Evolutionary conservation across 768 basidiomycete species (phyloP), one percentile per base, ranked within the genome.

Genomic region (Boletus tomentosulus): DNA sequence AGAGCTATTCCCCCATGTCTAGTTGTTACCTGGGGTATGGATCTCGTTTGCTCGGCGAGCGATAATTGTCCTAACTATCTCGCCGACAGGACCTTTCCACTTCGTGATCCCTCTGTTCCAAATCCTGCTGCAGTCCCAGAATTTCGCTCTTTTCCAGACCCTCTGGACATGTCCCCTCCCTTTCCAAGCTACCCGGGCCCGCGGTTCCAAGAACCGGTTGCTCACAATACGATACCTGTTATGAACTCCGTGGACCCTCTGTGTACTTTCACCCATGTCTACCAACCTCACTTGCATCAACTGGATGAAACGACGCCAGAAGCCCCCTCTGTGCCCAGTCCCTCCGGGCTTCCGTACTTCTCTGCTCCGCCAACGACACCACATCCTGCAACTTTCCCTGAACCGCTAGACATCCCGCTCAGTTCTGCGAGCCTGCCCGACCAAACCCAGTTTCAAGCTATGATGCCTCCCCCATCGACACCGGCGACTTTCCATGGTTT

Each of bases 1-100:
- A 57, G 41, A 25, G 22, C 30, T 6, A 11, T 34, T 5, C 43
- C 24, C 11, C n/a, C 9, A 12, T 45, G 31, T 30, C 30, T 51
- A 16, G 48, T 51, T 4, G 7, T 45, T 12, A 19, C 46, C 3
- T 4, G 3, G 9, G 12, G 61, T 63, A 56, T 15, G 61, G 45
- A 31, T 34, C 9, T 8, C 6, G 45, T 41, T 19, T 50, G 3
- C 11, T 6, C 6, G n/a, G 13, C 16, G 22, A 37, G 22, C 39
- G 7, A 6, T 0, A n/a, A 39, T 16, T 11, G n/a, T 47, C 42
- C 13, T 42, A 19, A 38, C 30, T 27, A 1, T 24, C 11, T 41
- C 19, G 5, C 25, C 16, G 1, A 42, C 33, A 53, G 41, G 22
- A 34, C 22, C 27, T 24, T 33, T 16, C 16, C 34, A 13, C 31